Evolutionary conservation across 257 asterid species (phyloP), one percentile per base, ranked within the genome.

Genomic region (Solanum etuberosum): DNA sequence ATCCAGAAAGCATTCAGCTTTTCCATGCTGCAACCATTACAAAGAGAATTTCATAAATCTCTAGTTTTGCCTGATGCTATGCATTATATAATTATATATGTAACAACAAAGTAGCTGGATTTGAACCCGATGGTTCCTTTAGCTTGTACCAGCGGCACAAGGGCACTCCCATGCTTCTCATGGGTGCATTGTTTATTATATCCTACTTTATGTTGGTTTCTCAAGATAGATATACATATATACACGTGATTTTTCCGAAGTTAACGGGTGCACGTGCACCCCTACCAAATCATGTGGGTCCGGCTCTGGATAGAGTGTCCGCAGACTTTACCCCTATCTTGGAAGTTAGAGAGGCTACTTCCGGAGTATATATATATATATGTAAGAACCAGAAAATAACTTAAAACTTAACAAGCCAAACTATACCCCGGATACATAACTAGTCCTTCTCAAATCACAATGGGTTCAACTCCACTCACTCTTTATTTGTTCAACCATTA

Each of bases 1-100:
- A 92, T 97, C 95, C 92, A 95, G 88, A 68, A 94, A 72, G 91
- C 99, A 97, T 83, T 97, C 99, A 77, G 83, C 88, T 11, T 77
- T 42, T 46, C 99, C 99, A 86, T 97, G 99, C 99, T 97, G 95
- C 91, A 91, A 83, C 34, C 87, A 88, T 59, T 21, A 65, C 37
- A 89, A 18, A 82, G 80, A 43, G 43, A 85, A 57, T 31, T 85
- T 40, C 63, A 46, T 18, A 34, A 70, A 18, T 85, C 38, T 34
- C 74, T 59, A 59, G 13, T 59, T 59, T 59, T 59, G 29, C 13
- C 13, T 9, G 27, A 59, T 59, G 5, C 6, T 59, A 23, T 9
- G 13, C 29, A 23, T 6, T 7, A 54, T 54, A 54, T 7, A 54
- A 51, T 2, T 54, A 54, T 59, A 59, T 8, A 46, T 16, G 6